These are phyloP conservation scores for Paracamarosporium sp. DNA, from an alignment of 2,329 filamentous ascomycete genomes.

Conservation along the genomic window DNA sequence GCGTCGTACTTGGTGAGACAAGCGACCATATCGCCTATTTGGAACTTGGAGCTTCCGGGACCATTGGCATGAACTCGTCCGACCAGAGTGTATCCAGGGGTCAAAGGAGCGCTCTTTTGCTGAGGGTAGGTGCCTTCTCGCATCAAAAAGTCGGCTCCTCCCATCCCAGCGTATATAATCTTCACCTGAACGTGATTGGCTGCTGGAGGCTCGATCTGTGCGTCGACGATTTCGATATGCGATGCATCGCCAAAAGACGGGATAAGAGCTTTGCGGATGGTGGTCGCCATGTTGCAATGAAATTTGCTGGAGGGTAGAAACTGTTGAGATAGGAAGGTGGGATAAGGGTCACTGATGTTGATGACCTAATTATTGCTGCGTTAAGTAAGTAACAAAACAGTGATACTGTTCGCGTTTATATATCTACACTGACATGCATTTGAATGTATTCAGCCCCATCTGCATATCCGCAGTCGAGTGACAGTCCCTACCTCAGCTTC, in stretches of 20 bases:
- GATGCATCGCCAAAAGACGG: constrained; percentile 52
- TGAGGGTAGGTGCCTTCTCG: constrained; percentile 56
- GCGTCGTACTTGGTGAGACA: constrained; percentile 38
- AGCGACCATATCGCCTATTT: constrained; percentile 31
- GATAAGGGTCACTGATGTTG: background rate
- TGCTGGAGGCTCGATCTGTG: constrained; percentile 48
- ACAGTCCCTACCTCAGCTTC: background rate
- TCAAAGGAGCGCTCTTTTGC: constrained; percentile 55
- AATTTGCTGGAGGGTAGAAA: background rate
- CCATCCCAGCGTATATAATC: constrained; percentile 57
- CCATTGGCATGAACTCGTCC: constrained; percentile 53
- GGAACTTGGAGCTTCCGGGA: constrained; percentile 34
- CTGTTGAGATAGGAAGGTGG: background rate
- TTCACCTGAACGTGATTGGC: constrained; percentile 56
- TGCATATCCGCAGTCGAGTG: background rate
- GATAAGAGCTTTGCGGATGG: constrained; percentile 56
- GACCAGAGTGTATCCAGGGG: constrained; percentile 58
- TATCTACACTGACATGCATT: background rate
- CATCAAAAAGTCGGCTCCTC: constrained; percentile 59
- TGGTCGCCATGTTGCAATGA: constrained; percentile 27
- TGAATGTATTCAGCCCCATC: background rate
- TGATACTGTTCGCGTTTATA: background rate
- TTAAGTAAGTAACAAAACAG: background rate
- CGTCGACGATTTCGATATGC: constrained; percentile 44
- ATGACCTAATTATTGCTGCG: background rate